Conservation (phyloP, 2,329 filamentous ascomycete species). For the Gaeumannomyces sp. region DNA sequence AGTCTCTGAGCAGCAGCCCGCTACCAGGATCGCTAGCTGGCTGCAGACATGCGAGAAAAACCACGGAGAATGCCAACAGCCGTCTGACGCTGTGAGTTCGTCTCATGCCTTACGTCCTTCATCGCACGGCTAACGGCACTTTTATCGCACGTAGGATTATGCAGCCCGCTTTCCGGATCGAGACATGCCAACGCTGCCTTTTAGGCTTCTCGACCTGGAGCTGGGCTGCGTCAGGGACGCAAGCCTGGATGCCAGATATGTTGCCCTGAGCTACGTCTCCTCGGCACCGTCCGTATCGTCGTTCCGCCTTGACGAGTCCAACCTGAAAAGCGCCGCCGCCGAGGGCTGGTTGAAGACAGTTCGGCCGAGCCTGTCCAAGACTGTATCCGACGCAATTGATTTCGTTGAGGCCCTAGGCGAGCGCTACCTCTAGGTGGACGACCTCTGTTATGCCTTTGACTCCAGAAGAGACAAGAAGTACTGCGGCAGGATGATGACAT, state of each 20-base stretch:
- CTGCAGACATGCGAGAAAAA: too few species aligned
- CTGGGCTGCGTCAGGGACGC: neutral
- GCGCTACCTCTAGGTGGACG: neutral
- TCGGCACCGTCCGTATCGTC: neutral
- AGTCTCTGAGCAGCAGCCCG: too few species aligned
- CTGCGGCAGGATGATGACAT: neutral
- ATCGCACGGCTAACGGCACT: too few species aligned
- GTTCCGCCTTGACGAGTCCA: neutral
- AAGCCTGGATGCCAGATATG: neutral
- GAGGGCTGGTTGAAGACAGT: neutral
- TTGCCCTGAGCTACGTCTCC: constrained; percentile 1
- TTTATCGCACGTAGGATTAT: too few species aligned
- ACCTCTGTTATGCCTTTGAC: neutral
- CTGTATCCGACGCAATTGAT: neutral
- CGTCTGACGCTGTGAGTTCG: too few species aligned
- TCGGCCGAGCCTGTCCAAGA: neutral
- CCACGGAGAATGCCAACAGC: too few species aligned
- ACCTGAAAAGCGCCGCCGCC: neutral
- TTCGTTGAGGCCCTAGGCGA: neutral
- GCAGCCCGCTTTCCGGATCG: neutral
- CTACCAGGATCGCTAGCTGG: too few species aligned
- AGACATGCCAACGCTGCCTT: neutral
- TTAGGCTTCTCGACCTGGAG: neutral
- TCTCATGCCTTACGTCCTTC: too few species aligned
- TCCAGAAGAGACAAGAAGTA: neutral